phyloP scores from a whole-genome alignment of 768 basidiomycete species.

The Lentinula guzmanii region DNA sequence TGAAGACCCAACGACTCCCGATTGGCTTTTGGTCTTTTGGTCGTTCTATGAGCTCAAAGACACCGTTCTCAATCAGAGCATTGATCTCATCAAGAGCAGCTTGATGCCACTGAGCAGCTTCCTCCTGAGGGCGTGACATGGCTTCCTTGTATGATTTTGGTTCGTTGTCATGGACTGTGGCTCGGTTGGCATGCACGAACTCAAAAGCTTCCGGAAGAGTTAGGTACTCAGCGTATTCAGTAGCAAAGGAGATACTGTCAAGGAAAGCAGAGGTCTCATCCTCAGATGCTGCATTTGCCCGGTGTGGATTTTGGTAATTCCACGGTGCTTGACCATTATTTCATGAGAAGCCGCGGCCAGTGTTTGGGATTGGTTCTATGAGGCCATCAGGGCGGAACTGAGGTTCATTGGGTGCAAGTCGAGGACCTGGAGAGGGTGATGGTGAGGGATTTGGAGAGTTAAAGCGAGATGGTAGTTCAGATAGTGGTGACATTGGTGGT shows the following conservation, averaged over 20 bases:
- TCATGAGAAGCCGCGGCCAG: not conserved
- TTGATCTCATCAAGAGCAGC: conserved; percentile 24
- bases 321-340: not conserved
- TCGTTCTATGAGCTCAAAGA: conserved; percentile 27
- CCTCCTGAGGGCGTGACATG: conserved; percentile 10
- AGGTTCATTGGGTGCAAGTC: not conserved
- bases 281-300: no score
- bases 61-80: conserved; percentile 17
- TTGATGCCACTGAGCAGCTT: conserved; percentile 14
- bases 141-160: conserved; percentile 16
- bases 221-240: no score
- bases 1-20: conserved; percentile 32
- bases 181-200: not conserved
- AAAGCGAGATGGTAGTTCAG: not conserved
- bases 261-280: no score
- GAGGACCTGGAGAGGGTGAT: not conserved
- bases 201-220: no score
- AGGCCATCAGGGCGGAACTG: not conserved
- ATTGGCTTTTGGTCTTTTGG: conserved; percentile 27
- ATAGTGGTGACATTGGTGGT: not conserved
- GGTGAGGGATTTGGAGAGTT: no score
- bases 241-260: no score
- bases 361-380: not conserved
- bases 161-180: conserved; percentile 9
- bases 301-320: no score